Base-by-base conservation (phyloP, 2,329 filamentous ascomycete species). In the Aureobasidium lini region DNA sequence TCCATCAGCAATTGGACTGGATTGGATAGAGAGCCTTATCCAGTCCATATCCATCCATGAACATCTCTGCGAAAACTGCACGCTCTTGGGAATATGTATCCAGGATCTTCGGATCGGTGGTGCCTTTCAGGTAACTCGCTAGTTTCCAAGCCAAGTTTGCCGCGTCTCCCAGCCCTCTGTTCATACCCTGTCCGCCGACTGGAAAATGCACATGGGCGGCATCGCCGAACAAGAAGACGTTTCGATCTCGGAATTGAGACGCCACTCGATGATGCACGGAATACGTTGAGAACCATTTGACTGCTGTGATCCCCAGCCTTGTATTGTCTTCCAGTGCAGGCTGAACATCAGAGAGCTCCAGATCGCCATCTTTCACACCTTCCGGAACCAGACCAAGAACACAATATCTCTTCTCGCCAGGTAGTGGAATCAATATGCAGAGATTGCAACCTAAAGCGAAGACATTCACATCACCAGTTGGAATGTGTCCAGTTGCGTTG, bases 161-260 rank as follows among this genome's bases (percentile, higher is more conserved):
- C 9, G 70, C 68, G 52, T 73, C 71, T 34, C 65, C 63, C 2
- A 75, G 63, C 0, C 70, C 72, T 6, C 63, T 72, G 58, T 75
- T 75, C 65, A 74, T 69, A 4, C 73, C 74, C 48, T 74, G 72
- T 0, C 72, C 73, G 4, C 73, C 73, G 3, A 65, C 65, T 1
- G 72, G 70, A n/a, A 68, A 65, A 16, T 68, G 70, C 28, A 67
- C 64, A 60, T 75, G 72, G 6, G 72, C 72, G 40, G 69, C 62
- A 60, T 74, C 71, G 4, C 71, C 70, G 6, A 66, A 68, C 1
- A 73, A 65, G n/a, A 73, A 62, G 2, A 67, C 52, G 9, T 58
- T 53, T 2, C 1, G 18, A 7, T 16, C 15, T 16, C 40, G 40
- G n/a, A 44, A 44, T 16, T 16, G n/a, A 3, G 40, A 44, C 4